Evolutionary conservation across 805 yeast species (phyloP).

Genomic region (Yamadazyma akitaensis): DNA sequence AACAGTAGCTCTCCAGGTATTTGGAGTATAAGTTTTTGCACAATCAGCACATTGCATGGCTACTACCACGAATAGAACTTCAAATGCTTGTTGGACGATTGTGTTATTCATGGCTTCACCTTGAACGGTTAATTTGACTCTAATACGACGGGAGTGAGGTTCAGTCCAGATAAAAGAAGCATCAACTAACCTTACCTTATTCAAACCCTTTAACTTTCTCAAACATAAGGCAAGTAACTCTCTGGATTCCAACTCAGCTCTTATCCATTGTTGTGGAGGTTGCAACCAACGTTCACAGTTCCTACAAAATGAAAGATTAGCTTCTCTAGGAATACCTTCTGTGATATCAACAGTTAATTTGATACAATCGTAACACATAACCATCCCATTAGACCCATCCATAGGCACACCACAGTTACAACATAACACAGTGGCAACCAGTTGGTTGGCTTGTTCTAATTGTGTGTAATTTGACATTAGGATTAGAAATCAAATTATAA

Average conservation of each 20-base stretch:
- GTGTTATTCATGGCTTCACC: conserved; percentile 95
- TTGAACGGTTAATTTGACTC: conserved; percentile 88
- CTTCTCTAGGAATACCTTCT: conserved; percentile 88
- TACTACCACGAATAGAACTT: conserved; percentile 87
- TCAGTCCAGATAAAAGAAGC: conserved; percentile 98
- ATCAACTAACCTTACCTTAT: conserved; percentile 81
- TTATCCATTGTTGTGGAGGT: conserved; percentile 93
- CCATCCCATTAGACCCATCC: conserved; percentile 91
- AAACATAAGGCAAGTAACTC: conserved; percentile 89
- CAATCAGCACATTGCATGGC: conserved; percentile 99
- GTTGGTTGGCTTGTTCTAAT: conserved; percentile 23
- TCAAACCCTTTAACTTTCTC: conserved; percentile 82
- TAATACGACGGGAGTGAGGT: conserved; percentile 94
- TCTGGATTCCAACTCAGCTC: conserved; percentile 86
- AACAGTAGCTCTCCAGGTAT: conserved; percentile 97
- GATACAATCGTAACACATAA: conserved; percentile 97
- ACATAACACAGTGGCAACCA: conserved; percentile 85
- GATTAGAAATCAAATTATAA: conserved; percentile 1
- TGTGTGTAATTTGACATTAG: conserved; percentile 49
- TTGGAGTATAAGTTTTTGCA: conserved; percentile 93
- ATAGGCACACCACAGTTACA: conserved; percentile 98
- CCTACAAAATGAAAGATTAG: conserved; percentile 89
- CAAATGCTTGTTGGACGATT: conserved; percentile 89
- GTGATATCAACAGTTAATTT: conserved; percentile 91
- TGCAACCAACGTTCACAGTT: conserved; percentile 95